phyloP scores from a whole-genome alignment of 139 green algal genomes.

The Micractinium conductrix region DNA sequence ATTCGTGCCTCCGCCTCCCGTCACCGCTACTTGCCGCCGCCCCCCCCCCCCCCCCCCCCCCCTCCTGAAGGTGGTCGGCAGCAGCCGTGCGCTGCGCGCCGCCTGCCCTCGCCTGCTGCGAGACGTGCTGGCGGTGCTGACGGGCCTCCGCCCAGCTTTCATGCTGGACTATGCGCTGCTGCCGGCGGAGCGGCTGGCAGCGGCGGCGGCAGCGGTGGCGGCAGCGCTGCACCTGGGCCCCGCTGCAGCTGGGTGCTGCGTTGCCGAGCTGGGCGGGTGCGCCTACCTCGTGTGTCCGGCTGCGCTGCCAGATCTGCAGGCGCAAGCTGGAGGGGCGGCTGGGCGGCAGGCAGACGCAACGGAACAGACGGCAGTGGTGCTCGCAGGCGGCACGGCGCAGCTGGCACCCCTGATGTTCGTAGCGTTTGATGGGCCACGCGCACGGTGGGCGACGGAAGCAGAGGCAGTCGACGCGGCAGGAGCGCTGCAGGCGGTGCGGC shows the following conservation, averaged over 20 bases:
- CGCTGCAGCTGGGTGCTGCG: not conserved
- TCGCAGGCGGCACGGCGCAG: not conserved
- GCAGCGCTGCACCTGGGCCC: not conserved
- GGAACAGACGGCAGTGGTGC: not conserved
- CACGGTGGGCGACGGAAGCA: conserved; percentile 22
- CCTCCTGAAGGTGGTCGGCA: not conserved
- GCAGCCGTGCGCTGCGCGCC: conserved; percentile 7
- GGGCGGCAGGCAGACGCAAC: not conserved
- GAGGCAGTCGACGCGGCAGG: not conserved
- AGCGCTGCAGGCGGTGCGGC: not conserved
- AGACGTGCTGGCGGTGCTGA: conserved; percentile 60
- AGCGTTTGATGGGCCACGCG: conserved; percentile 11
- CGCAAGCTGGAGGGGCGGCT: not conserved
- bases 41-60: not conserved
- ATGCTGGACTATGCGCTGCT: conserved; percentile 65
- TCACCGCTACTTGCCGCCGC: not conserved
- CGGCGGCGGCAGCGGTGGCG: not conserved
- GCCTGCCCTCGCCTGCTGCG: conserved; percentile 5
- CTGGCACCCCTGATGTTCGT: not conserved
- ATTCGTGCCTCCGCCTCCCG: not conserved
- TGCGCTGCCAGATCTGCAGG: not conserved
- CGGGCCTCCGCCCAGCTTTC: conserved; percentile 51
- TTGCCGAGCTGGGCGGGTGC: conserved; percentile 50
- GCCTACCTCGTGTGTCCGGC: conserved; percentile 45
- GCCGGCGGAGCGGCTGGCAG: not conserved